Percentiles rank a stretch among this genome's conserved stretches.
Evolutionary conservation across 805 yeast species (phyloP).

Genomic region (Kodamaea nitidulidarum): DNA sequence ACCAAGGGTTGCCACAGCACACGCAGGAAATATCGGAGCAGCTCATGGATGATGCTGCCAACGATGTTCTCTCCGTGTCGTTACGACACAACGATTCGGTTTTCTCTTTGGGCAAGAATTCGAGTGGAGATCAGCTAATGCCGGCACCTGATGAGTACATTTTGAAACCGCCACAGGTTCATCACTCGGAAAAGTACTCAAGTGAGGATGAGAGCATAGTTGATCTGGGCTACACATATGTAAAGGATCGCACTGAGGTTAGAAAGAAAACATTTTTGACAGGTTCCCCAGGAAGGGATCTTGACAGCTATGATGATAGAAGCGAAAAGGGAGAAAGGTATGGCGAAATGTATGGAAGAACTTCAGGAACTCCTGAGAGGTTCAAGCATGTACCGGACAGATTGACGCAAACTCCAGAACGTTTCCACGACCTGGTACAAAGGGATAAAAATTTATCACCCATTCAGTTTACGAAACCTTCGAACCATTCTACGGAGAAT

Average conservation of each 20-base stretch:
- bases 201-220: slow-evolving; percentile 9
- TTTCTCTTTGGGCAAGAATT: slow-evolving; percentile 2
- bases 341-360: no score
- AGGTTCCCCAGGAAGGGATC: no score
- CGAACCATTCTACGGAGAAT: no score
- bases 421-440: no score
- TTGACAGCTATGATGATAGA: no score
- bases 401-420: no score
- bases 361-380: no score
- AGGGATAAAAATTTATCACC: no score
- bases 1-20: slow-evolving; percentile 59
- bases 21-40: slow-evolving; percentile 17
- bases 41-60: slow-evolving; percentile 19
- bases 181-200: slow-evolving; percentile 8
- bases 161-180: slow-evolving; percentile 21
- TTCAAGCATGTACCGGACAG: no score
- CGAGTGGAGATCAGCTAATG: neutral
- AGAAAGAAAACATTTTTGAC: neutral
- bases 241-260: neutral
- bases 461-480: no score
- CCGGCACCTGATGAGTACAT: slow-evolving; percentile 7
- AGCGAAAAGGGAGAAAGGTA: no score
- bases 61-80: slow-evolving; percentile 25
- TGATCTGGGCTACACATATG: neutral
- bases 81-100: slow-evolving; percentile 35